A percentile compares a stretch with the other conserved stretches of the same genome.
Evolutionary conservation across 1,284 basidiomycete species (phyloP).

Genomic region (Xanthoconium separans): DNA sequence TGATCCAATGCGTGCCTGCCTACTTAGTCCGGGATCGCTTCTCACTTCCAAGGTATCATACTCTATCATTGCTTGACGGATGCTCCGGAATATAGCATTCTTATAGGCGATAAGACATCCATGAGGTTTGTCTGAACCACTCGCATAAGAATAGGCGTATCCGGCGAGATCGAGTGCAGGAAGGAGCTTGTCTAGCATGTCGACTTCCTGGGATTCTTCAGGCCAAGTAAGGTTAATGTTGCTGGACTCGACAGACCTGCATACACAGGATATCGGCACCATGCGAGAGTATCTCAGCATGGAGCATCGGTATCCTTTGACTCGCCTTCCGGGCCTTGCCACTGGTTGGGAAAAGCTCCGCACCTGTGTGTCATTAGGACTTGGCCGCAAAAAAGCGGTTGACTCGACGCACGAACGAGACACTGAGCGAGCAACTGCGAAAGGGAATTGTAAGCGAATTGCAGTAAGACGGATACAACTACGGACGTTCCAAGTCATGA

Average conservation of each 20-base stretch:
- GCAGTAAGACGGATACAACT: background rate
- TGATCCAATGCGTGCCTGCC: constrained; percentile 47
- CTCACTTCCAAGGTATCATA: constrained; percentile 69
- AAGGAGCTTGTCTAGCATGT: constrained; percentile 63
- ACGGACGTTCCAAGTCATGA: constrained; percentile 82
- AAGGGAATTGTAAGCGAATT: constrained; percentile 13
- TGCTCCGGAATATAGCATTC: constrained; percentile 46
- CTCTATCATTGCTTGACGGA: constrained; percentile 47
- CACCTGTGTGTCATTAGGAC: constrained; percentile 46
- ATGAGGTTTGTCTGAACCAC: constrained; percentile 74
- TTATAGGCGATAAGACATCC: constrained; percentile 81
- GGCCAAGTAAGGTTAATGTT: background rate
- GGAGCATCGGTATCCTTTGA: constrained; percentile 74
- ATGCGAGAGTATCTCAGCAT: constrained; percentile 67
- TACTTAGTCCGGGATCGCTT: constrained; percentile 32
- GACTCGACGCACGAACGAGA: constrained; percentile 64
- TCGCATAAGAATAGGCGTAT: constrained; percentile 60
- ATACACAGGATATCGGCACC: constrained; percentile 79
- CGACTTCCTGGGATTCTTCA: constrained; percentile 63
- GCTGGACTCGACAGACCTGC: constrained; percentile 51
- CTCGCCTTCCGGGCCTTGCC: constrained; percentile 71
- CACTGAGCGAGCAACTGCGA: constrained; percentile 72
- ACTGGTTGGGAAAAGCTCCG: constrained; percentile 82
- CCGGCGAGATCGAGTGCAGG: constrained; percentile 59
- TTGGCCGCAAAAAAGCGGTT: background rate